Conservation (phyloP, 257 asterid species). For the Asclepias syriaca region DNA sequence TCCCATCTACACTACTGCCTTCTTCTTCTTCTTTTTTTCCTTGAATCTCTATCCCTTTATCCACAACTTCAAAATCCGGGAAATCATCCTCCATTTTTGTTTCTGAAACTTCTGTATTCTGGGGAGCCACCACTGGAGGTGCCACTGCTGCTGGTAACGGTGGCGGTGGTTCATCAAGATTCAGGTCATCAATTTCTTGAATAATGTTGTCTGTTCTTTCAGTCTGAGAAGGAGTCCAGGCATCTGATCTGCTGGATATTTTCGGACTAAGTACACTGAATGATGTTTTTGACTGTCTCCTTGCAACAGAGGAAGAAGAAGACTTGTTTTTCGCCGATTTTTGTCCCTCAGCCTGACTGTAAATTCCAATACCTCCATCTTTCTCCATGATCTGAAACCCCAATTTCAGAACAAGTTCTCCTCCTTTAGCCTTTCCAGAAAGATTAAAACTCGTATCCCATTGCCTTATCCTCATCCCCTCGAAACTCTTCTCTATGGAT, state of each 20-base stretch:
- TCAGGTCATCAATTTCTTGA: constrained; percentile 69
- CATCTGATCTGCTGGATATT: constrained; percentile 41
- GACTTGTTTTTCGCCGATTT: constrained; percentile 30
- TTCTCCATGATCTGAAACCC: constrained; percentile 99
- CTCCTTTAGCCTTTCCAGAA: constrained; percentile 82
- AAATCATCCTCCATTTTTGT: constrained; percentile 50
- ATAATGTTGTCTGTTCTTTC: constrained; percentile 31
- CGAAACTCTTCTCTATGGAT: constrained; percentile 61
- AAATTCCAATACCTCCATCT: constrained; percentile 85
- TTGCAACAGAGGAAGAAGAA: constrained; percentile 29
- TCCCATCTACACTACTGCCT: constrained; percentile 19
- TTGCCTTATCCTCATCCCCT: constrained; percentile 60
- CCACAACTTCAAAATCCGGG: constrained; percentile 80
- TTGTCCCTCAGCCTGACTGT: constrained; percentile 53
- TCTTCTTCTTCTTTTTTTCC: constrained; percentile 34
- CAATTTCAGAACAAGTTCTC: constrained; percentile 70
- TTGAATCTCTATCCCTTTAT: constrained; percentile 72
- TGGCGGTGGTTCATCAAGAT: constrained; percentile 57
- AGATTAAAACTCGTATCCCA: constrained; percentile 66
- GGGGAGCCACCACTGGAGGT: constrained; percentile 19
- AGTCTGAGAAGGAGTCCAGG: constrained; percentile 62
- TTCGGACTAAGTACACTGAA: constrained; percentile 83
- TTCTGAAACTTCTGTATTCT: constrained; percentile 31
- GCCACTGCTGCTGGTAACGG: background rate
- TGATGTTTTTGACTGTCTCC: constrained; percentile 68